Base-by-base conservation (phyloP, 352 stramenopile species). In the Albugo candida region DNA sequence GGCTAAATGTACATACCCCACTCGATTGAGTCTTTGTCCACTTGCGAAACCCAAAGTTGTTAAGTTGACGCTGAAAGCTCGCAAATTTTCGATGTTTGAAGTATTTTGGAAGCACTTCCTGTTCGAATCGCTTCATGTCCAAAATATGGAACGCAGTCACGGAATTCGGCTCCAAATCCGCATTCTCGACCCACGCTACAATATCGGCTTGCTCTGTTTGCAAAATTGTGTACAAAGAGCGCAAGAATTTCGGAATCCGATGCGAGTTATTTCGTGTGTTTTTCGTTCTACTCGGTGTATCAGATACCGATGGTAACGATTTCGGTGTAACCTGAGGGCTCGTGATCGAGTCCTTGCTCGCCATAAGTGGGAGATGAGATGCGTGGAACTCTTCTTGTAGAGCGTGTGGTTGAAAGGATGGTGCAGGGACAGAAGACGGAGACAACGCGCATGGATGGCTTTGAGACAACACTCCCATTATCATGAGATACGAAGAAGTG, bases 51-150 rank as follows among this genome's bases (percentile, higher is more conserved):
- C 64, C 71, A 68, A 96, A 96, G 57, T 96, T 94, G 59, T 92
- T 94, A 41, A 96, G 65, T 57, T 96, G 83, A 38, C 86, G 68
- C 53, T 93, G 80, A 49, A 96, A 88, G 41, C 80, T 94, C 45
- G 86, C 81, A 56, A 94, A 96, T 51, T 86, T 93, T 41, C 69
- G 66, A 55, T 96, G 83, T 49, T 95, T 95, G 53, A 96, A 96
- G 62, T 95, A 96, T 49, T 84, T 81, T 16, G 86, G 82, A 14
- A 96, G 60, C 20, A 96, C 66, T 51, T 91, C 69, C 16, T 67
- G 52, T 65, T 96, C 83, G 34, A 96, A 83, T 51, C 70, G 66
- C 0, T 61, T 49, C 60, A 80, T 71, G 47, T 73, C 63, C 13
- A 86, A 65, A 55, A 89, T 84, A 49, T 84, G 69, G 53, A 89